Percentiles rank a stretch among this genome's conserved stretches.
Evolutionary conservation across 805 yeast genomes (phyloP).

Genomic region (Nakazawaea siamensis): DNA sequence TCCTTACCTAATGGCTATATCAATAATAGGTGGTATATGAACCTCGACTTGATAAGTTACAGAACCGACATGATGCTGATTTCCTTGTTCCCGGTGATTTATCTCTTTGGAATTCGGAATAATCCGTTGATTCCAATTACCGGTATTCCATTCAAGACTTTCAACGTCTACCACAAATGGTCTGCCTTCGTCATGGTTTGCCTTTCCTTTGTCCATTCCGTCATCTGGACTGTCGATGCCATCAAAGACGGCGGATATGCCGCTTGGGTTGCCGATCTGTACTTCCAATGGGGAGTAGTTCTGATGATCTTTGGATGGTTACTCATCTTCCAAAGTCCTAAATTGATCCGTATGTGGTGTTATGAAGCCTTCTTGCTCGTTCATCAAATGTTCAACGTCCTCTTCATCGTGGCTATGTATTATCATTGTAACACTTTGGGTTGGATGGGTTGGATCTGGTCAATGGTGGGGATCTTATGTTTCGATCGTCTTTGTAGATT

Average conservation of each 20-base stretch:
- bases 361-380: conserved; percentile 34
- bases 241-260: conserved; percentile 31
- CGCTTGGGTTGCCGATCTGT: conserved; percentile 34
- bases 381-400: conserved; percentile 29
- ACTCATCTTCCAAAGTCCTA: conserved; percentile 14
- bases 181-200: conserved; percentile 42
- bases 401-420: conserved; percentile 32
- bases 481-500: conserved; percentile 30
- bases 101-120: conserved; percentile 66
- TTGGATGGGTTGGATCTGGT: conserved; percentile 34
- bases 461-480: conserved; percentile 29
- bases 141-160: conserved; percentile 55
- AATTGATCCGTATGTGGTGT: conserved; percentile 22
- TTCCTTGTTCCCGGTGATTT: conserved; percentile 47
- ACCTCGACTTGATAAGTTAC: conserved; percentile 36
- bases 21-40: conserved; percentile 20
- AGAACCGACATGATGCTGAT: conserved; percentile 44
- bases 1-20: conserved; percentile 30
- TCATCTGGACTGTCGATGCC: conserved; percentile 38
- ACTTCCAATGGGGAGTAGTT: conserved; percentile 31
- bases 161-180: conserved; percentile 62
- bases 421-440: conserved; percentile 30
- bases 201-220: conserved; percentile 47
- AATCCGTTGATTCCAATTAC: conserved; percentile 55
- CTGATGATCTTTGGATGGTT: conserved; percentile 13